Conservation (phyloP, 805 yeast genomes). For the Saitoella complicata region DNA sequence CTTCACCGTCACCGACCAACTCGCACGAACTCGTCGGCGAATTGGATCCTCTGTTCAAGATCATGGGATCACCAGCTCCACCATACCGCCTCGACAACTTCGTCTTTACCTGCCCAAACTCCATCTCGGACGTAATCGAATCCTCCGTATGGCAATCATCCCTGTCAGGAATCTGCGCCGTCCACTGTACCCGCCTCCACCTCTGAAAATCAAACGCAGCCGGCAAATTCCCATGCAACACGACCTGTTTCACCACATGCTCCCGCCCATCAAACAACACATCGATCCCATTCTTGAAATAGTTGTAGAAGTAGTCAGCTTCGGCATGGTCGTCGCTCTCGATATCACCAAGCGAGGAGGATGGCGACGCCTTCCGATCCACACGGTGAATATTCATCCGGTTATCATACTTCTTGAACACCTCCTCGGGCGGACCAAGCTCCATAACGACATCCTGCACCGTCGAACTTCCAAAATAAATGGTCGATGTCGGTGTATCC, state of each 20-base stretch:
- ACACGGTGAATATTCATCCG: slow-evolving; percentile 30
- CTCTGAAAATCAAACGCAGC: slow-evolving; percentile 38
- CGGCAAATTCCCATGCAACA: slow-evolving; percentile 40
- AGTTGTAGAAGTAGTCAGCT: slow-evolving; percentile 24
- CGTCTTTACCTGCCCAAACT: too few relatives aligned
- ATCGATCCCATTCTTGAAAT: slow-evolving; percentile 39
- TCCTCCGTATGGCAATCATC: too few relatives aligned
- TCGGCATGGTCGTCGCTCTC: slow-evolving; percentile 7
- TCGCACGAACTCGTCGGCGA: too few relatives aligned
- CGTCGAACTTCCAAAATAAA: slow-evolving; percentile 27
- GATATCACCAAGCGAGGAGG: not conserved
- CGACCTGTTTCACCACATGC: slow-evolving; percentile 30
- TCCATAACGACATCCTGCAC: slow-evolving; percentile 33
- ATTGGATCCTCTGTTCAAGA: too few relatives aligned
- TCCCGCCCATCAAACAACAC: slow-evolving; percentile 29
- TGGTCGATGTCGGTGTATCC: not conserved
- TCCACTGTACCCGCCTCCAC: slow-evolving; percentile 37
- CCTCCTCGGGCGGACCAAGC: slow-evolving; percentile 44
- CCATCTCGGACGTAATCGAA: too few relatives aligned
- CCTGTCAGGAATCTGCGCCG: not conserved
- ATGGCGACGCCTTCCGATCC: not conserved
- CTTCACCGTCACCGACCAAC: too few relatives aligned
- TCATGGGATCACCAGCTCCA: too few relatives aligned
- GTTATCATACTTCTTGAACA: slow-evolving; percentile 30
- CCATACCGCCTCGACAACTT: too few relatives aligned